Conservation (phyloP, 257 asterid species). For the Cynanchum wilfordii region DNA sequence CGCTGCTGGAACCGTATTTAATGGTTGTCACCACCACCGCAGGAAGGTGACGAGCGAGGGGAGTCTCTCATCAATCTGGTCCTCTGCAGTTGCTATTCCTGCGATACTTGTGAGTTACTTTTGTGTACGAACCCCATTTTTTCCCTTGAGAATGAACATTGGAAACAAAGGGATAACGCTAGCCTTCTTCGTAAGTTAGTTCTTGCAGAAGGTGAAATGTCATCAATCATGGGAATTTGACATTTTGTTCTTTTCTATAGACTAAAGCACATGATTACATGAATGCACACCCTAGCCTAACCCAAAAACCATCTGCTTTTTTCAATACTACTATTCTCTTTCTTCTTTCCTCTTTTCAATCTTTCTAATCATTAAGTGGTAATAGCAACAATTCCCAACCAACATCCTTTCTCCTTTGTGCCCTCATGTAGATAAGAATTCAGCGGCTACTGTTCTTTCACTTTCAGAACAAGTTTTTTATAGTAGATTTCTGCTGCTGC, state of each 20-base stretch:
- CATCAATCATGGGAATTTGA: slow-evolving; percentile 21
- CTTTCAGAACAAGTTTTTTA: neutral
- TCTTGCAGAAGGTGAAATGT: slow-evolving; percentile 1
- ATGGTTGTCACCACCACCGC: neutral
- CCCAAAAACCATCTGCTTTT: neutral
- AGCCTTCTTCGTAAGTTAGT: neutral
- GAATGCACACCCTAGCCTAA: neutral
- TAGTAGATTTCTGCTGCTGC: neutral
- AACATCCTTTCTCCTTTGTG: neutral
- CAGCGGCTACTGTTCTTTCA: slow-evolving; percentile 17
- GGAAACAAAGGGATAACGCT: neutral
- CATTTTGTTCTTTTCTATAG: slow-evolving; percentile 6
- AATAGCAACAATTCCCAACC: neutral
- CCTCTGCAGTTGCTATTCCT: neutral
- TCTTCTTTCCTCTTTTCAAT: neutral
- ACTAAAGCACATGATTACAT: neutral
- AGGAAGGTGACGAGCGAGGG: no score
- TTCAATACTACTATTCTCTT: neutral
- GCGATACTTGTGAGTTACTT: neutral
- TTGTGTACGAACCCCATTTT: neutral
- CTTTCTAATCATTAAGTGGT: neutral
- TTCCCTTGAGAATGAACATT: neutral
- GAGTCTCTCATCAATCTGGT: neutral
- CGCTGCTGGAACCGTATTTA: no score
- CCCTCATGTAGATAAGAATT: slow-evolving; percentile 38